Evolutionary conservation across 257 asterid genomes (phyloP).

Genomic region (Solanum chiquidenum): DNA sequence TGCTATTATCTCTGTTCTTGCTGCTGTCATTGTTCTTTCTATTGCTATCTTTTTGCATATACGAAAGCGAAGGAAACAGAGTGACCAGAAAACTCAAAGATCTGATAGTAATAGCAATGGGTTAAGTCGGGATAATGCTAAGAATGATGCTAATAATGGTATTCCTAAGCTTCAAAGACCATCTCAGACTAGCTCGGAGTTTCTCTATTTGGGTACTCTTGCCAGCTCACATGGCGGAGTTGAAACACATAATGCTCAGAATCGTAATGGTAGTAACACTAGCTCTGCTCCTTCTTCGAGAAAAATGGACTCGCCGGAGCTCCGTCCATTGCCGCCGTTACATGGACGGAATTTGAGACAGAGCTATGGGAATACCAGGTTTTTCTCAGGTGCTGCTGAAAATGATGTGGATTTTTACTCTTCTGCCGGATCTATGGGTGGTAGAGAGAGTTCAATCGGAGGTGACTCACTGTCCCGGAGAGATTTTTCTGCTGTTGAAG

Average conservation of each 20-base stretch:
- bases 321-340: slow-evolving; percentile 9
- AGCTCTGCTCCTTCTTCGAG: background rate
- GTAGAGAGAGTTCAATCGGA: slow-evolving; percentile 7
- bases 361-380: background rate
- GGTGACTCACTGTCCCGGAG: slow-evolving; percentile 11
- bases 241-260: background rate
- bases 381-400: background rate
- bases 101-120: background rate
- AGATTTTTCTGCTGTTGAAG: slow-evolving; percentile 4
- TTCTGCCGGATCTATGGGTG: slow-evolving; percentile 5
- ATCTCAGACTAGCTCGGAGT: slow-evolving; percentile 22
- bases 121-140: background rate
- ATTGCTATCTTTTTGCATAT: slow-evolving; percentile 2
- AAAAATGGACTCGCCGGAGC: slow-evolving; percentile 16
- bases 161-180: slow-evolving; percentile 15
- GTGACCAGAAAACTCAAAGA: background rate
- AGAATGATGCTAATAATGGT: background rate
- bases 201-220: slow-evolving; percentile 15
- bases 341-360: background rate
- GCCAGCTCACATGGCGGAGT: slow-evolving; percentile 7
- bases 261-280: background rate
- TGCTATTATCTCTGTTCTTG: slow-evolving; percentile 3
- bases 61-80: background rate
- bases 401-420: slow-evolving; percentile 12
- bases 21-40: background rate